Evolutionary conservation across 2,329 filamentous ascomycete species (phyloP).

Genomic region (Fusarium sp.): DNA sequence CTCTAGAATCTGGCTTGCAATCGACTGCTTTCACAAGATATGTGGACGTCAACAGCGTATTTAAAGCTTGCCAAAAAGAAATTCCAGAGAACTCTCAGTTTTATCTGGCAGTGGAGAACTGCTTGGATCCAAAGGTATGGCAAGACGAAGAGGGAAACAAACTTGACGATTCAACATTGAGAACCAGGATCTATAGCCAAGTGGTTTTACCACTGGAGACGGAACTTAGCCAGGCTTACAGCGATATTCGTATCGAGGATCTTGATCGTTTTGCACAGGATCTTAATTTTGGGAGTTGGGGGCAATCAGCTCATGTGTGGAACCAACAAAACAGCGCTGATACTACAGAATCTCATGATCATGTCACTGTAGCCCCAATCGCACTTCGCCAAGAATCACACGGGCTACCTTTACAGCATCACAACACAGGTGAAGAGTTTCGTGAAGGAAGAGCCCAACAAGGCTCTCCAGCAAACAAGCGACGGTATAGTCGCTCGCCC

Average conservation of each 20-base stretch:
- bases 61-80: background rate
- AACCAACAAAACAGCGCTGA: too few species aligned
- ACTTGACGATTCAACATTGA: rapidly evolving
- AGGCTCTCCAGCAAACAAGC: too few species aligned
- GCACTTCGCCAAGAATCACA: too few species aligned
- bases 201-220: background rate
- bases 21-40: background rate
- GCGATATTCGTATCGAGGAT: rapidly evolving
- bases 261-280: background rate
- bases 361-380: too few species aligned
- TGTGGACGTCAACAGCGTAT: background rate
- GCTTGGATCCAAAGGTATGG: background rate
- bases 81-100: background rate
- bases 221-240: background rate
- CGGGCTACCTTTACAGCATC: too few species aligned
- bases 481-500: background rate
- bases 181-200: background rate
- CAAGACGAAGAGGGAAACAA: rapidly evolving
- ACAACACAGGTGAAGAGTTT: too few species aligned
- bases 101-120: background rate
- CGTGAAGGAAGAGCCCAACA: too few species aligned
- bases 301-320: background rate
- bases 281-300: background rate
- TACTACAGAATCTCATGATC: too few species aligned
- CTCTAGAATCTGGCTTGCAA: rapidly evolving